A percentile compares a stretch with the other conserved stretches of the same genome.
phyloP scores from a whole-genome alignment of 371 early-diverging fungal species.

The Coemansia sp. region DNA sequence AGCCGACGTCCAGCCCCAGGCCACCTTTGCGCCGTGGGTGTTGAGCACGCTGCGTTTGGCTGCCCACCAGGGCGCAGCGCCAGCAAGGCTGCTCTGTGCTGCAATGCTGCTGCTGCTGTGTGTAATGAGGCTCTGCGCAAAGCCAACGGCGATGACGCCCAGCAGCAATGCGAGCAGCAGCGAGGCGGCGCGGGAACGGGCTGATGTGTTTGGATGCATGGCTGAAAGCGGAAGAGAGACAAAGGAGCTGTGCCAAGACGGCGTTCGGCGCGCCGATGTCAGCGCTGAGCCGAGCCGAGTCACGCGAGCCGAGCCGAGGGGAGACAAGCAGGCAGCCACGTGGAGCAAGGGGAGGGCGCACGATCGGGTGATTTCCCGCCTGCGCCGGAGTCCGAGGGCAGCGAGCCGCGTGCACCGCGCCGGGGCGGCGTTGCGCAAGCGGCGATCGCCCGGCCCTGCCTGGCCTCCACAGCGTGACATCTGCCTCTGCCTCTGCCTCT shows the following conservation, averaged over 20 bases:
- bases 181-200: constrained; percentile 13
- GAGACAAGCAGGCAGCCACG: neutral
- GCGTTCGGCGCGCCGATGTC: neutral
- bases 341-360: neutral
- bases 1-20: constrained; percentile 80
- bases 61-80: constrained; percentile 53
- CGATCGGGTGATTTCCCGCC: constrained; percentile 5
- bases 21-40: constrained; percentile 73
- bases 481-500: too few species aligned
- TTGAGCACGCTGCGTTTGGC: constrained; percentile 78
- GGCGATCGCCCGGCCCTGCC: constrained; percentile 6
- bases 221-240: neutral
- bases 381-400: constrained; percentile 15
- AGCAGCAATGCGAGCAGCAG: constrained; percentile 24
- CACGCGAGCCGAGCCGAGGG: neutral
- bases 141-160: constrained; percentile 16
- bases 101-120: too few species aligned
- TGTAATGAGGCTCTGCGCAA: neutral
- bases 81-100: neutral
- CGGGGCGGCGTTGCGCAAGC: constrained; percentile 7
- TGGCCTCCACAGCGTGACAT: neutral
- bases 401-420: constrained; percentile 16
- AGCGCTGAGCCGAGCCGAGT: neutral
- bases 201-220: constrained; percentile 2
- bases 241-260: neutral